Percentiles rank a stretch among this genome's conserved stretches.
These are phyloP conservation scores for Anethum foeniculum DNA, from an alignment of 140 eudicot genomes.

Conservation along the genomic window DNA sequence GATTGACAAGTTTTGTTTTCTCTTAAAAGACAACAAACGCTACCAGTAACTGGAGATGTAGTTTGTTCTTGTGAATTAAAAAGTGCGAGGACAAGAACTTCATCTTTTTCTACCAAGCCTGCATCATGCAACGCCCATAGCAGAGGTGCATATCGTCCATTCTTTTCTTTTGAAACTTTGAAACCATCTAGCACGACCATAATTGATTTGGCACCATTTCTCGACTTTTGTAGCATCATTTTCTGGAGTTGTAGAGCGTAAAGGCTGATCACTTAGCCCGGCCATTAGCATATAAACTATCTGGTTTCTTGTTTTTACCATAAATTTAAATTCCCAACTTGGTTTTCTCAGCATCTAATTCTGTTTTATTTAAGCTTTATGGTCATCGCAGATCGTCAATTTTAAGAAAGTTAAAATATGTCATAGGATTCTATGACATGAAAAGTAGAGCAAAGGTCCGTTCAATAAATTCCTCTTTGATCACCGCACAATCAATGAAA, in stretches of 20 bases:
- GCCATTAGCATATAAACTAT: not conserved
- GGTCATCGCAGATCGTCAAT: not conserved
- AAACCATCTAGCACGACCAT: constrained; percentile 40
- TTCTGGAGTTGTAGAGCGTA: not conserved
- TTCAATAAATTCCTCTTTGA: not conserved
- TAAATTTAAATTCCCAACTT: not conserved
- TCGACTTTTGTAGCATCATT: constrained; percentile 15
- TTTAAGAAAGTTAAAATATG: not conserved
- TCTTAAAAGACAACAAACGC: constrained; percentile 26
- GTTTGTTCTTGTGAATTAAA: constrained; percentile 17
- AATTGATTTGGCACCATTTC: constrained; percentile 12
- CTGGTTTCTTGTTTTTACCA: not conserved
- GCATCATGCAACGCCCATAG: constrained; percentile 25
- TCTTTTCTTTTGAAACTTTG: constrained; percentile 21
- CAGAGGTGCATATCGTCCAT: constrained; percentile 28
- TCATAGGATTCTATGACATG: not conserved
- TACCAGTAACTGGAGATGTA: constrained; percentile 22
- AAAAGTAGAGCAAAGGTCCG: not conserved
- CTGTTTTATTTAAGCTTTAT: not conserved
- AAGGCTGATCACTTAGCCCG: not conserved
- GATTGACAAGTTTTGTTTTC: constrained; percentile 18
- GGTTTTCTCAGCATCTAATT: not conserved
- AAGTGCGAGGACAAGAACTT: constrained; percentile 37
- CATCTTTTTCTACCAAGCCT: constrained; percentile 24
- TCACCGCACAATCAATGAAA: not conserved